Evolutionary conservation across 1,139 yeast species (phyloP).

Genomic region (Blastobotrys capitulatus): DNA sequence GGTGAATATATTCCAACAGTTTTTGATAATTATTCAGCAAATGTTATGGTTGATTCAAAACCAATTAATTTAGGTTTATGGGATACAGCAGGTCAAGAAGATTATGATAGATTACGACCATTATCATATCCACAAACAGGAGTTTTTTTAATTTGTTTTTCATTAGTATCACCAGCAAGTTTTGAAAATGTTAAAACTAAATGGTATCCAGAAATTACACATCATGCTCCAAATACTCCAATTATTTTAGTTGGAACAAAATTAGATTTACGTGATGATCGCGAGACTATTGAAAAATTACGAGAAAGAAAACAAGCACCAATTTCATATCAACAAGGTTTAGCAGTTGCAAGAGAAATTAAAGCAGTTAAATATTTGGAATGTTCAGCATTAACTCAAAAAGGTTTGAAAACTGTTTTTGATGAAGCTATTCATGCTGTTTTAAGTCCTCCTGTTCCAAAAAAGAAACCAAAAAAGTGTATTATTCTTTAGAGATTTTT

Average conservation of each 20-base stretch:
- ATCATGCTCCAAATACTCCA: conserved; percentile 78
- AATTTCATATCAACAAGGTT: conserved; percentile 57
- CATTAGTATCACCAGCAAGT: conserved; percentile 76
- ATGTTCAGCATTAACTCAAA: conserved; percentile 91
- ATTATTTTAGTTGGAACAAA: conserved; percentile 83
- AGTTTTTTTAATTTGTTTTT: conserved; percentile 80
- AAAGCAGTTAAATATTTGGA: conserved; percentile 72
- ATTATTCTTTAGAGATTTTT: conserved; percentile 46
- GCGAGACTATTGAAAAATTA: conserved; percentile 66
- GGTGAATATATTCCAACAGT: conserved; percentile 94
- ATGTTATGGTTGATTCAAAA: conserved; percentile 77
- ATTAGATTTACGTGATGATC: conserved; percentile 77
- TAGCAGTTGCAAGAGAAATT: conserved; percentile 60
- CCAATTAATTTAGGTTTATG: conserved; percentile 80
- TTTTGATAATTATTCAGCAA: conserved; percentile 84
- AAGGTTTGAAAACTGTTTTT: conserved; percentile 69
- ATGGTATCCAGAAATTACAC: conserved; percentile 87
- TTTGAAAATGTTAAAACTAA: conserved; percentile 63
- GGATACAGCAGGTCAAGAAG: conserved; percentile 99
- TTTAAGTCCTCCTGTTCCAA: conserved; percentile 44
- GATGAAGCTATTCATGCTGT: conserved; percentile 76
- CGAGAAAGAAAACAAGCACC: conserved; percentile 60
- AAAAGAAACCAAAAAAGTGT: conserved; percentile 47
- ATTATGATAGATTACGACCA: conserved; percentile 87
- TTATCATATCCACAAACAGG: conserved; percentile 91